Conservation (phyloP, 441 rosid species). For the Erodium moschatum region DNA sequence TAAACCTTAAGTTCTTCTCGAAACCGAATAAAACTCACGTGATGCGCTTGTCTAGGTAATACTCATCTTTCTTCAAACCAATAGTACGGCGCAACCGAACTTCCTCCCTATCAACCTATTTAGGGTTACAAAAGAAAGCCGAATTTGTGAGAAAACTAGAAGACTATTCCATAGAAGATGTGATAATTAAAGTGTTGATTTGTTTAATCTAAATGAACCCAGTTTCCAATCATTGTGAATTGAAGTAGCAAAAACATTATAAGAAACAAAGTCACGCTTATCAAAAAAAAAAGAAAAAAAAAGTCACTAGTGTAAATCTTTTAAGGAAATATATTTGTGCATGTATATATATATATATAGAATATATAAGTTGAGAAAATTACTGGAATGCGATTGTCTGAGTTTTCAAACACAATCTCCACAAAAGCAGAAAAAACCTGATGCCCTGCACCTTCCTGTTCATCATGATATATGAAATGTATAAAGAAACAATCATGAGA, state of each 20-base stretch:
- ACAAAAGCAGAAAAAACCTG: constrained; percentile 90
- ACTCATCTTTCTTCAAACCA: constrained; percentile 88
- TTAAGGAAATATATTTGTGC: neutral
- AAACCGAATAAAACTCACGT: constrained; percentile 36
- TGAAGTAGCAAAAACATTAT: too few relatives aligned
- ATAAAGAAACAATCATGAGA: neutral
- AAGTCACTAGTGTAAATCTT: neutral
- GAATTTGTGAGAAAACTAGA: constrained; percentile 13
- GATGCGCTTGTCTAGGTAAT: constrained; percentile 79
- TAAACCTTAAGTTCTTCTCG: constrained; percentile 5
- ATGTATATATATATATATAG: neutral
- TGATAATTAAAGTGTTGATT: neutral
- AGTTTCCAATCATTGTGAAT: neutral
- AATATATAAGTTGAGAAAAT: neutral
- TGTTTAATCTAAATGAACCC: neutral
- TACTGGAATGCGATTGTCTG: constrained; percentile 90
- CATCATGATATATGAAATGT: constrained; percentile 17
- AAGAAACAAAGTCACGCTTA: too few relatives aligned
- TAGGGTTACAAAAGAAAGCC: constrained; percentile 24
- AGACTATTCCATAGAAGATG: constrained; percentile 11
- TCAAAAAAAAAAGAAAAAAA: too few relatives aligned
- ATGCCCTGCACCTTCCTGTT: constrained; percentile 97
- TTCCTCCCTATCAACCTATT: constrained; percentile 94
- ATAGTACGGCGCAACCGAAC: constrained; percentile 82
- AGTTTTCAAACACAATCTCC: constrained; percentile 95